Percentiles rank a stretch among this genome's conserved stretches.
phyloP scores from a whole-genome alignment of 371 early-diverging fungal species.

The Mucor indicus region DNA sequence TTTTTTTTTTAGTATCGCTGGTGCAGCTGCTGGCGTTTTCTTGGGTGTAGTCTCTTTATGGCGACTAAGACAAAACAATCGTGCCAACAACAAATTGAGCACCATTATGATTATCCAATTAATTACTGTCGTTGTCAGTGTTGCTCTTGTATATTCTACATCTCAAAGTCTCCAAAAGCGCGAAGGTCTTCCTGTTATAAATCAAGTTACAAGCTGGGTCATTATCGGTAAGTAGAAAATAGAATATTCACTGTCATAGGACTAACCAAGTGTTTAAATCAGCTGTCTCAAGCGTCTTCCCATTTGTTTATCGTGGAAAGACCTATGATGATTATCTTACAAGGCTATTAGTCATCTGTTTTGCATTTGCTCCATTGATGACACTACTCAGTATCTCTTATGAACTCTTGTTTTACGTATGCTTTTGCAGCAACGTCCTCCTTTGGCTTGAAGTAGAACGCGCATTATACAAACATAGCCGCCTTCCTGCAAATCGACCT shows the following conservation, averaged over 20 bases:
- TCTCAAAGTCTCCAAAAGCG: constrained; percentile 50
- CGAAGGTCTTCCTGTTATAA: constrained; percentile 67
- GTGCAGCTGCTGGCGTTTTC: constrained; percentile 14
- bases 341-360: constrained; percentile 75
- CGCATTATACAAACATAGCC: constrained; percentile 31
- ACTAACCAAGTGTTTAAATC: constrained; percentile 1
- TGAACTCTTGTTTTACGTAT: constrained; percentile 87
- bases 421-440: constrained; percentile 68
- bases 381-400: constrained; percentile 85
- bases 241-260: background rate
- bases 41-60: constrained; percentile 3
- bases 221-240: constrained; percentile 55
- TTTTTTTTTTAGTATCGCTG: constrained; percentile 14
- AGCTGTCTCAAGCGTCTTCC: constrained; percentile 57
- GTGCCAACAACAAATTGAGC: constrained; percentile 3
- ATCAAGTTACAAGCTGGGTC: constrained; percentile 68
- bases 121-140: constrained; percentile 25
- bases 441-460: constrained; percentile 85
- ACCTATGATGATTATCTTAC: constrained; percentile 72
- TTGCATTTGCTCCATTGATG: constrained; percentile 88
- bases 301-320: constrained; percentile 61
- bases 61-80: constrained; percentile 1
- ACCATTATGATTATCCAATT: constrained; percentile 22
- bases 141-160: constrained; percentile 50
- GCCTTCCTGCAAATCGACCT: constrained; percentile 10